phyloP scores from a whole-genome alignment of 176 grass and related monocot genomes.

The Triticum monococcum region DNA sequence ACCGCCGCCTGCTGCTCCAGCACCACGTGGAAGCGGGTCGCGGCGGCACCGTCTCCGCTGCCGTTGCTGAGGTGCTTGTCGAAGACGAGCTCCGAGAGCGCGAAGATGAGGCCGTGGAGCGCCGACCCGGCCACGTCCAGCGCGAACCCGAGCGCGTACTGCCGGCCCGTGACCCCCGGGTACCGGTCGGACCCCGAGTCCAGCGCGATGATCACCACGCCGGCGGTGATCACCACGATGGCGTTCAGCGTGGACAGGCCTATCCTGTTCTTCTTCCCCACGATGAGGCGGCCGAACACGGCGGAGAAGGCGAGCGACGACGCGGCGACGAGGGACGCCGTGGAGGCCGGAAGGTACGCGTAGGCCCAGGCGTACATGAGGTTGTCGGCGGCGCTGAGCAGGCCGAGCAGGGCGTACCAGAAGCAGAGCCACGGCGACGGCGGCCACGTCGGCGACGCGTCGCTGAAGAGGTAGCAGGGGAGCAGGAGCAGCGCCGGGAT shows the following conservation, averaged over 20 bases:
- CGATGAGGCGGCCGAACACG: conserved; percentile 67
- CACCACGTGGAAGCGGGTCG: conserved; percentile 67
- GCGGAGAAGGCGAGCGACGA: conserved; percentile 80
- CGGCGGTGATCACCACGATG: conserved; percentile 64
- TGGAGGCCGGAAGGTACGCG: conserved; percentile 85
- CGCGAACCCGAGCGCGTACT: conserved; percentile 66
- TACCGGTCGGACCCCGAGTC: conserved; percentile 76
- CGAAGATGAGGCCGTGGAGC: conserved; percentile 90
- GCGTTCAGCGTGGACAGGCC: conserved; percentile 63
- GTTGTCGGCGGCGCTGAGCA: conserved; percentile 86
- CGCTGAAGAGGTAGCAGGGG: conserved; percentile 43
- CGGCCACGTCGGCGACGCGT: conserved; percentile 46
- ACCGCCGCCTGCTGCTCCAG: conserved; percentile 91
- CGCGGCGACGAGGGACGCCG: conserved; percentile 75
- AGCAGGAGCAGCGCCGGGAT: conserved; percentile 56
- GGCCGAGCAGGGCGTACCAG: conserved; percentile 70
- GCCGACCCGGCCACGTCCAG: conserved; percentile 78
- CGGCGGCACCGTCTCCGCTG: no score
- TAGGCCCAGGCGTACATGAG: conserved; percentile 92
- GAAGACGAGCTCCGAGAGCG: conserved; percentile 86
- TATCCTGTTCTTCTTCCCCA: conserved; percentile 69
- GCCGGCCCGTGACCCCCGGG: conserved; percentile 46
- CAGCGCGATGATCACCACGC: conserved; percentile 66
- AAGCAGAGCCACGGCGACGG: conserved; percentile 38
- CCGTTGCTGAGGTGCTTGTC: neutral